Percentiles rank a stretch among this genome's conserved stretches.
These are phyloP conservation scores for Serendipita indica DNA, from an alignment of 768 basidiomycete genomes.

Conservation along the genomic window DNA sequence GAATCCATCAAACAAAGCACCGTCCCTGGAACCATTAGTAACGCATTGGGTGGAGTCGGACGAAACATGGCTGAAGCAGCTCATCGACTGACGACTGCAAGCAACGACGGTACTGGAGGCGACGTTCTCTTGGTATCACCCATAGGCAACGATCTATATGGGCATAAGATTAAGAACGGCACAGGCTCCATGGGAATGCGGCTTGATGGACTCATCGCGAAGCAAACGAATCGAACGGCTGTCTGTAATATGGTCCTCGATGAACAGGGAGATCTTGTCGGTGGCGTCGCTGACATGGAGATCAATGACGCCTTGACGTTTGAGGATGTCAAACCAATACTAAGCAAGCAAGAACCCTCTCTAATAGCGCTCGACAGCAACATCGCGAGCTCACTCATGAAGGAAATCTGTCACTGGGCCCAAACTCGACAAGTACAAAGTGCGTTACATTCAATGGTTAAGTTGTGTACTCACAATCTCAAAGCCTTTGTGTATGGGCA, in stretches of 20 bases:
- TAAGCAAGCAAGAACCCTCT: constrained; percentile 35
- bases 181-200: constrained; percentile 56
- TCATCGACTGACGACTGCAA: constrained; percentile 32
- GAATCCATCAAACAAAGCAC: constrained; percentile 48
- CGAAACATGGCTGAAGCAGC: constrained; percentile 93
- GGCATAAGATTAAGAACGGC: constrained; percentile 45
- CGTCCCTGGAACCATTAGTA: constrained; percentile 54
- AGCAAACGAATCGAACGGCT: constrained; percentile 26
- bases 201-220: constrained; percentile 54
- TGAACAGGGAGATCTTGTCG: constrained; percentile 47
- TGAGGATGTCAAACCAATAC: constrained; percentile 27
- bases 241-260: constrained; percentile 82
- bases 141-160: constrained; percentile 65
- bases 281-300: constrained; percentile 90
- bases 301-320: constrained; percentile 38
- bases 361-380: constrained; percentile 71
- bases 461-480: constrained; percentile 2
- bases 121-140: constrained; percentile 53
- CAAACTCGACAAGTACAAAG: neutral
- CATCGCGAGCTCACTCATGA: constrained; percentile 38
- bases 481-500: constrained; percentile 60
- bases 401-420: constrained; percentile 32
- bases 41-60: constrained; percentile 78
- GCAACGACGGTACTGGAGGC: no score
- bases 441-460: neutral